A percentile compares a stretch with the other conserved stretches of the same genome.
Conservation (phyloP, 2,329 filamentous ascomycete species). For the Hypoxylon sp. region DNA sequence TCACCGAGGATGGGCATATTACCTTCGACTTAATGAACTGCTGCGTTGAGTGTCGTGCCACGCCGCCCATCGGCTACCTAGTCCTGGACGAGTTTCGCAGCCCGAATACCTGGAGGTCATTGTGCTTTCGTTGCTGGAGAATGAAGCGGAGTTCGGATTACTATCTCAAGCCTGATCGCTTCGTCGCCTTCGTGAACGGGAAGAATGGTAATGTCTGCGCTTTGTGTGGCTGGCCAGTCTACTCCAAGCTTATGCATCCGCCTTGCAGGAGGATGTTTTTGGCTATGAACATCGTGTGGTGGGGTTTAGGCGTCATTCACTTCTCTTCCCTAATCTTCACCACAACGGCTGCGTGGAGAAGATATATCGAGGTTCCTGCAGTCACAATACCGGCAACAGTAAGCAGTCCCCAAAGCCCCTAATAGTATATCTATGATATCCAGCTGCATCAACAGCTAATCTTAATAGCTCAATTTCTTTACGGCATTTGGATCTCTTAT, state of each 20-base stretch:
- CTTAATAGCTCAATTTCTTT: conserved; percentile 8
- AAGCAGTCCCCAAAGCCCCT: background rate
- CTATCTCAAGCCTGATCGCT: background rate
- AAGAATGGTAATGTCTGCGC: background rate
- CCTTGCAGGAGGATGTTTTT: background rate
- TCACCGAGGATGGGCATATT: conserved; percentile 5
- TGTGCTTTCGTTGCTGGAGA: conserved; percentile 32
- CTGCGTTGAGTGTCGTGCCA: conserved; percentile 23
- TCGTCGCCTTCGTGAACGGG: conserved; percentile 3
- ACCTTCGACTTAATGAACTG: conserved; percentile 5
- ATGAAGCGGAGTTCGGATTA: conserved; percentile 13
- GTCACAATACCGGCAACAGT: conserved; percentile 1
- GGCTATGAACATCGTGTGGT: background rate
- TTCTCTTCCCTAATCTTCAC: background rate
- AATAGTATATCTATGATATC: background rate
- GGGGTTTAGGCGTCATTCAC: background rate
- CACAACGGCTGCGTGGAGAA: background rate
- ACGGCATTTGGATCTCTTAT: background rate
- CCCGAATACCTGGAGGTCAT: conserved; percentile 9
- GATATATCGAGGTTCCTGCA: background rate
- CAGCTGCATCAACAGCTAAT: background rate
- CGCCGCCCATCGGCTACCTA: background rate
- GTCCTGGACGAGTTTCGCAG: conserved; percentile 15
- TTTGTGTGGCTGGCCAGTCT: conserved; percentile 26
- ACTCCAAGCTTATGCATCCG: background rate